These are phyloP conservation scores for Helminthosporium solani DNA, from an alignment of 2,329 filamentous ascomycete genomes.

Conservation along the genomic window DNA sequence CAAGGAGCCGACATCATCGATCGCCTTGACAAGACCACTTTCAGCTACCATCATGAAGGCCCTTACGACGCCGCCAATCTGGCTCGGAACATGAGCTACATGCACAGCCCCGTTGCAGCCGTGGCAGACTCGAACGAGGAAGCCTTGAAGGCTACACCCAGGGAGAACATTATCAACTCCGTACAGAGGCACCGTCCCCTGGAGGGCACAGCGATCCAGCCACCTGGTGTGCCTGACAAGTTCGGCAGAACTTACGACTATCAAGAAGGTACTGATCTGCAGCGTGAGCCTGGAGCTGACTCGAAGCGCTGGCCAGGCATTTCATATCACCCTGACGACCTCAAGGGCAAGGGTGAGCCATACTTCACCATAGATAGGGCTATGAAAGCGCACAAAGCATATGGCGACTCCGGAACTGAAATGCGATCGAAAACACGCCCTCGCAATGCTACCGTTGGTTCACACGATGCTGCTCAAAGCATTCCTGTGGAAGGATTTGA, in stretches of 20 bases:
- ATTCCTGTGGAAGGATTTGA: conserved; percentile 30
- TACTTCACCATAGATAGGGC: conserved; percentile 69
- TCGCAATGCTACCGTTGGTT: conserved; percentile 40
- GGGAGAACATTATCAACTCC: conserved; percentile 73
- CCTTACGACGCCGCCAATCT: conserved; percentile 83
- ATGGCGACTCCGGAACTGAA: conserved; percentile 46
- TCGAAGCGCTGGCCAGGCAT: conserved; percentile 75
- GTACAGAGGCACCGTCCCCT: conserved; percentile 73
- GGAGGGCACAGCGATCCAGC: conserved; percentile 75
- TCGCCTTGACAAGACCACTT: conserved; percentile 67
- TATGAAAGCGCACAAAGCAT: conserved; percentile 59
- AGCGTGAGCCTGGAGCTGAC: conserved; percentile 76
- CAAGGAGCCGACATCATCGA: conserved; percentile 78
- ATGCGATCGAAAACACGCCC: conserved; percentile 46
- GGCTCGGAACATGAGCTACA: conserved; percentile 67
- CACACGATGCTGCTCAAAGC: conserved; percentile 24
- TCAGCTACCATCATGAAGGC: conserved; percentile 81
- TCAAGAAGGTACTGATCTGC: conserved; percentile 81
- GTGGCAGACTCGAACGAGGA: conserved; percentile 71
- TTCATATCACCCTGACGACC: conserved; percentile 70
- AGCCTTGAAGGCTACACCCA: conserved; percentile 77
- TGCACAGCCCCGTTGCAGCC: conserved; percentile 72
- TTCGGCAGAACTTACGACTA: conserved; percentile 74
- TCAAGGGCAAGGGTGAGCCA: conserved; percentile 81
- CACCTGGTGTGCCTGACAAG: conserved; percentile 68